Percentiles rank a stretch among this genome's conserved stretches.
Evolutionary conservation across 345 rosid species (phyloP).

Genomic region (Triadica sebifera): DNA sequence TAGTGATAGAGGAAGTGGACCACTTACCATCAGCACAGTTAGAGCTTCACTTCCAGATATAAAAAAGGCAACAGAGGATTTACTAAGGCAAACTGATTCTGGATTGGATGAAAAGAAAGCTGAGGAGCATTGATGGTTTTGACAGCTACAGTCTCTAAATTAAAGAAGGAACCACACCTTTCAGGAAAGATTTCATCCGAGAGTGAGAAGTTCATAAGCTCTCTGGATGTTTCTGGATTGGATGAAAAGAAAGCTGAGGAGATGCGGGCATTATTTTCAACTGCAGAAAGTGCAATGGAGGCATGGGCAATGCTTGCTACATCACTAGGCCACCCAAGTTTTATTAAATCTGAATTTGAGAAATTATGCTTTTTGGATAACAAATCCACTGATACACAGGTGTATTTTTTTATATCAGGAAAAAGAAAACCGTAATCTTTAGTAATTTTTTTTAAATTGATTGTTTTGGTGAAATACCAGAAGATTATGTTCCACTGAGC

Average conservation of each 20-base stretch:
- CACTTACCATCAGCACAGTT: constrained; percentile 26
- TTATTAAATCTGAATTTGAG: constrained; percentile 93
- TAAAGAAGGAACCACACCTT: constrained; percentile 59
- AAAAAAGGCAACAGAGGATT: constrained; percentile 72
- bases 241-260: constrained; percentile 78
- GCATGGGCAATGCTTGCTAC: constrained; percentile 99
- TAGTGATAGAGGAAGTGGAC: constrained; percentile 38
- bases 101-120: too few species aligned
- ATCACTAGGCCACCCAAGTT: constrained; percentile 91
- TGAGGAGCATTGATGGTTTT: constrained; percentile 89
- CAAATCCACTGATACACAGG: constrained; percentile 83
- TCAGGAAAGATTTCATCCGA: constrained; percentile 35
- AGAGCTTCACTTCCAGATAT: constrained; percentile 76
- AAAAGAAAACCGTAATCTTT: constrained; percentile 6
- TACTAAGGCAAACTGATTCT: constrained; percentile 80
- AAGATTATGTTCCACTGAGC: constrained; percentile 16
- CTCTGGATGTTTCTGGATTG: constrained; percentile 33
- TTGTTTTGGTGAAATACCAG: too few species aligned
- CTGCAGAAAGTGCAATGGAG: constrained; percentile 97
- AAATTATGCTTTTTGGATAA: constrained; percentile 89
- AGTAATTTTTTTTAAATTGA: constrained; percentile 5
- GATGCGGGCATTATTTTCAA: constrained; percentile 77
- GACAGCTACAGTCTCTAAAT: constrained; percentile 66
- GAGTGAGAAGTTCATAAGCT: constrained; percentile 40
- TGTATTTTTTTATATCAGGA: constrained; percentile 27